Conservation (phyloP, 371 early-diverging fungal species). For the Mucor plumbeus region DNA sequence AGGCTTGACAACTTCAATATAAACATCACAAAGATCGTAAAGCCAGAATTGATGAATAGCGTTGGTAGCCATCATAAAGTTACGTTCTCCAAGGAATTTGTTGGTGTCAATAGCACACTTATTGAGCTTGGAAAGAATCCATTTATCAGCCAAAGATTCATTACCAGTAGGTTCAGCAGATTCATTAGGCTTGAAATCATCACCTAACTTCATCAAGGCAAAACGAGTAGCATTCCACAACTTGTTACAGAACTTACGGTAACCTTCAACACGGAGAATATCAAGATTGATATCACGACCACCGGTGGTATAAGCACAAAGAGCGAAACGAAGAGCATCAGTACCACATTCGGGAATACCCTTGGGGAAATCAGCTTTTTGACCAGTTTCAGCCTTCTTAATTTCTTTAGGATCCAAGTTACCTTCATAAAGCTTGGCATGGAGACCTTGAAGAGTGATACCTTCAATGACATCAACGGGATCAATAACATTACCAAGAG, state of each 20-base stretch:
- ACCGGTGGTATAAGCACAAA: constrained; percentile 91
- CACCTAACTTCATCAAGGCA: constrained; percentile 91
- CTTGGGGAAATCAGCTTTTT: constrained; percentile 94
- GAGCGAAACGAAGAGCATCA: constrained; percentile 98
- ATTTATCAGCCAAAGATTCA: constrained; percentile 89
- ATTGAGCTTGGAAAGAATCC: constrained; percentile 95
- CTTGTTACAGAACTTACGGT: constrained; percentile 99
- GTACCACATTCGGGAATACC: constrained; percentile 99
- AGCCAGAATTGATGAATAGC: constrained; percentile 96
- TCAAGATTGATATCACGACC: constrained; percentile 98
- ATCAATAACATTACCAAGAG: constrained; percentile 99
- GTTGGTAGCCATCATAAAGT: constrained; percentile 96
- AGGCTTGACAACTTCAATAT: constrained; percentile 93
- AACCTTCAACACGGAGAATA: constrained; percentile 96
- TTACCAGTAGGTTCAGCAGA: constrained; percentile 73
- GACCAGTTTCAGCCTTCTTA: constrained; percentile 85
- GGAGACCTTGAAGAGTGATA: constrained; percentile 78
- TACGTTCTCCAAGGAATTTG: constrained; percentile 79
- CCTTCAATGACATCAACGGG: constrained; percentile 99
- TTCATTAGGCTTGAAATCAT: constrained; percentile 74
- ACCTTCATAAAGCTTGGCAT: constrained; percentile 79
- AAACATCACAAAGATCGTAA: constrained; percentile 98
- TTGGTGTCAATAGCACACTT: constrained; percentile 79
- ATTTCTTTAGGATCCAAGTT: constrained; percentile 97
- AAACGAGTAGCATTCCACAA: constrained; percentile 99